Evolutionary conservation across 179 eudicot genomes (phyloP), one percentile per base, ranked within the genome.

Genomic region (Spinacia oleracea): DNA sequence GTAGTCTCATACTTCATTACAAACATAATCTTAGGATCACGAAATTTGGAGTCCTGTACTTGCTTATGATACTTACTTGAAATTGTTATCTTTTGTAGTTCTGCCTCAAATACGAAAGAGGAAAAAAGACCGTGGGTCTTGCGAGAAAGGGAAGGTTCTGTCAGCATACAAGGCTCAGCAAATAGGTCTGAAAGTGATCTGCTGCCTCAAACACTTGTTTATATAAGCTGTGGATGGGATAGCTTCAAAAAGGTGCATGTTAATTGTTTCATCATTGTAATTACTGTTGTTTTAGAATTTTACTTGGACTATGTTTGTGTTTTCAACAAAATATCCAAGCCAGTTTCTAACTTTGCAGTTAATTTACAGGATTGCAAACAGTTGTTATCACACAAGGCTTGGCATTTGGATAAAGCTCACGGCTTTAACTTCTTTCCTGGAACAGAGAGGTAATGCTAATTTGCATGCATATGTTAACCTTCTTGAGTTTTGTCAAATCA

Each of bases 381-480:
- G 23, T 78, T 96, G 83, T 82, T 96, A 74, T 89, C 99, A 56
- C 83, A 85, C 85, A 94, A 91, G 87, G 89, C 87, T 76, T 96
- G 99, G 98, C 88, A 83, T 85, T 83, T 94, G 89, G 88, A 88
- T 71, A 94, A 90, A 75, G 99, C 97, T 71, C 92, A 96, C 81
- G 99, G 98, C 72, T 96, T 92, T 77, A 96, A 96, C 85, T 96
- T 94, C 91, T 96, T 96, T 80, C 98, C 99, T 69, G 98, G 99
- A 75, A 94, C 99, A 23, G 84, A 90, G 48, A 94, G 99, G 99
- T 96, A 85, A 78, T 76, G 21, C 64, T 73, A 27, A 72, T 63
- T 70, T 56, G 6, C 43, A 50, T 32, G 38, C 43, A 59, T 51
- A 8, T 43, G 40, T 20, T 46, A 11, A 58, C 50, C 55, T 64